phyloP scores from a whole-genome alignment of 2,329 filamentous ascomycete species.

The Ophiosphaerella narmari region DNA sequence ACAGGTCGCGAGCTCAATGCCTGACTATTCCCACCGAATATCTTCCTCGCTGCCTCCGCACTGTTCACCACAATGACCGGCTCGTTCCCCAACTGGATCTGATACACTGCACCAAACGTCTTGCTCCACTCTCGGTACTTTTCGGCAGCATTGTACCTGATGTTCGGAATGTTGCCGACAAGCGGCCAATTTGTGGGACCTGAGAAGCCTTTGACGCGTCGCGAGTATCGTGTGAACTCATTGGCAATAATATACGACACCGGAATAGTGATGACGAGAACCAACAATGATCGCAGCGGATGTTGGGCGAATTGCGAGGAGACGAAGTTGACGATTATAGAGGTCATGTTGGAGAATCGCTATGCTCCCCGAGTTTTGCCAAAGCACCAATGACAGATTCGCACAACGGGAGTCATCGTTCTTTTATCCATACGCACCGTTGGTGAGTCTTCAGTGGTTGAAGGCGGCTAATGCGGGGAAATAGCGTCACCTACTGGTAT shows the following conservation, averaged over 20 bases:
- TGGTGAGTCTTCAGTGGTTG: not conserved
- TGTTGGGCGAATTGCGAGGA: conserved; percentile 27
- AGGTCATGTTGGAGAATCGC: conserved; percentile 28
- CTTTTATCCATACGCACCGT: not conserved
- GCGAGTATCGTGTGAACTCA: conserved; percentile 42
- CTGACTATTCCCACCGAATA: conserved; percentile 50
- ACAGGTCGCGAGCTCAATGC: conserved; percentile 49
- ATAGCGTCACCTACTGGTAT: not conserved
- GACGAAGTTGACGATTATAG: conserved; percentile 30
- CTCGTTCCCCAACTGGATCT: conserved; percentile 53
- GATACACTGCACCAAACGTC: conserved; percentile 50
- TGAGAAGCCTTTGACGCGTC: conserved; percentile 44
- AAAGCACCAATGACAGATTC: not conserved
- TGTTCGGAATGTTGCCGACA: conserved; percentile 50
- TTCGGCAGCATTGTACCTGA: conserved; percentile 50
- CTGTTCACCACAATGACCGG: conserved; percentile 52
- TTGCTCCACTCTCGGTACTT: conserved; percentile 51
- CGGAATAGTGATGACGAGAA: conserved; percentile 34
- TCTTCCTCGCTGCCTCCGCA: conserved; percentile 46
- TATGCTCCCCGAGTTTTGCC: not conserved
- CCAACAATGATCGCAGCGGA: conserved; percentile 27
- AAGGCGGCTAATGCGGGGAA: conserved; percentile 21
- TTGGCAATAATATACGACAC: conserved; percentile 44
- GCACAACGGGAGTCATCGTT: not conserved
- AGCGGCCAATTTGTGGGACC: conserved; percentile 48